A percentile compares a stretch with the other conserved stretches of the same genome.
Conservation (phyloP, 2,329 filamentous ascomycete species). For the Phialophora macrospora region DNA sequence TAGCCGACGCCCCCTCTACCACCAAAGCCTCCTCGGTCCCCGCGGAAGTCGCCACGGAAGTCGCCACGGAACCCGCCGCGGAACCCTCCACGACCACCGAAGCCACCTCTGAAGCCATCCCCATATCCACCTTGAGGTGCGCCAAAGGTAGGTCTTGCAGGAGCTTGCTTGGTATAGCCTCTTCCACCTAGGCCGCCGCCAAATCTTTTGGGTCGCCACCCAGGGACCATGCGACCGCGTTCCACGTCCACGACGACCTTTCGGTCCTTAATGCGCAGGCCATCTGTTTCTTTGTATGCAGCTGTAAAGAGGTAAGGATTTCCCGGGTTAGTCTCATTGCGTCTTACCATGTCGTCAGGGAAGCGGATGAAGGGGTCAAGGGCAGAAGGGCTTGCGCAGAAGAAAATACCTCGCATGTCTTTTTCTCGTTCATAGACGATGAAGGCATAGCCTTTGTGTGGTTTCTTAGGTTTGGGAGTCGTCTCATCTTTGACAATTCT, state of each 20-base stretch:
- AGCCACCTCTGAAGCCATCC: slow-evolving; percentile 60
- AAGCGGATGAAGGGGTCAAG: slow-evolving; percentile 36
- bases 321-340: slow-evolving; percentile 45
- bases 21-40: slow-evolving; percentile 43
- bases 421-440: slow-evolving; percentile 96
- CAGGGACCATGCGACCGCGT: slow-evolving; percentile 88
- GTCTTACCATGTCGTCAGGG: slow-evolving; percentile 37
- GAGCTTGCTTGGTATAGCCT: slow-evolving; percentile 83
- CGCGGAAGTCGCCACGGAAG: slow-evolving; percentile 51
- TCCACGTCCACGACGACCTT: slow-evolving; percentile 95
- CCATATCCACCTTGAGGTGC: slow-evolving; percentile 62
- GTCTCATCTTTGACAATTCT: slow-evolving; percentile 82
- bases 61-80: slow-evolving; percentile 45
- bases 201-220: slow-evolving; percentile 88
- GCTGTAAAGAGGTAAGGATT: slow-evolving; percentile 65
- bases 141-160: slow-evolving; percentile 71
- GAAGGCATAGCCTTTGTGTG: slow-evolving; percentile 90
- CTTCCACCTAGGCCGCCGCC: slow-evolving; percentile 91
- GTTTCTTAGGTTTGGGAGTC: slow-evolving; percentile 78
- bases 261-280: slow-evolving; percentile 88
- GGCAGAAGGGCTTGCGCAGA: slow-evolving; percentile 42
- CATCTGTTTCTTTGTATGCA: slow-evolving; percentile 86
- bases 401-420: slow-evolving; percentile 94
- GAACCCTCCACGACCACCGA: slow-evolving; percentile 53
- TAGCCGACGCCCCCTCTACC: slow-evolving; percentile 61